Conservation (phyloP, 1,284 basidiomycete genomes). For the Sporisorium scitamineum region DNA sequence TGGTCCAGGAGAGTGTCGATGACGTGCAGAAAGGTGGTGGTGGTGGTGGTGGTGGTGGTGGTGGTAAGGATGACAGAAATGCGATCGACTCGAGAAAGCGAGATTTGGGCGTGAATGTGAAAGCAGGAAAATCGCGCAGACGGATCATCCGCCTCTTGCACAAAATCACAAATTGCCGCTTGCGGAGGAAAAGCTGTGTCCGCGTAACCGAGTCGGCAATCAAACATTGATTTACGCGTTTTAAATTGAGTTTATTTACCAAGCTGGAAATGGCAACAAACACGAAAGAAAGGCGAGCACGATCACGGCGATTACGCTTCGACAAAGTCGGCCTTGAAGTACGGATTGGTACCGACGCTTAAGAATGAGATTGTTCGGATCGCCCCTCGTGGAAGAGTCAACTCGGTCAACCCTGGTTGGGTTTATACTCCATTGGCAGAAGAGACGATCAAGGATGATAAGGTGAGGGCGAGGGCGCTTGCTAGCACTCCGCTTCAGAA, state of each 20-base stretch:
- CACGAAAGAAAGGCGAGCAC: too few species aligned
- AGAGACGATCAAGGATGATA: slow-evolving; percentile 71
- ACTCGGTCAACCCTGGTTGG: slow-evolving; percentile 80
- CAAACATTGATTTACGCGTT: not conserved
- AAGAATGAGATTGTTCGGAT: slow-evolving; percentile 85
- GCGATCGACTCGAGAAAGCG: not conserved
- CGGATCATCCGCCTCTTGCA: not conserved
- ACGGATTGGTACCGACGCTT: slow-evolving; percentile 77
- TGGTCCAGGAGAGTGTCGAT: not conserved
- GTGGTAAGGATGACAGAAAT: not conserved
- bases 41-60: not conserved
- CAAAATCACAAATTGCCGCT: not conserved
- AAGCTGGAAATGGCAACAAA: too few species aligned
- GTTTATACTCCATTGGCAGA: slow-evolving; percentile 76
- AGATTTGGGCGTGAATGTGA: not conserved
- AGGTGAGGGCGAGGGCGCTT: slow-evolving; percentile 70
- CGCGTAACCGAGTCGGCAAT: slow-evolving; percentile 6
- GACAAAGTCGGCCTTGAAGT: slow-evolving; percentile 76
- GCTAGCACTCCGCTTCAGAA: slow-evolving; percentile 79
- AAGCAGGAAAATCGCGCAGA: not conserved
- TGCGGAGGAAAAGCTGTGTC: not conserved
- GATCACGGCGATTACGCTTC: slow-evolving; percentile 67
- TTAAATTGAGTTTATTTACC: too few species aligned
- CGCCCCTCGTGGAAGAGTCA: slow-evolving; percentile 78
- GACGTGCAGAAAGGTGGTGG: not conserved